phyloP scores from a whole-genome alignment of 2,329 filamentous ascomycete genomes.

The Spiromastix sp. region DNA sequence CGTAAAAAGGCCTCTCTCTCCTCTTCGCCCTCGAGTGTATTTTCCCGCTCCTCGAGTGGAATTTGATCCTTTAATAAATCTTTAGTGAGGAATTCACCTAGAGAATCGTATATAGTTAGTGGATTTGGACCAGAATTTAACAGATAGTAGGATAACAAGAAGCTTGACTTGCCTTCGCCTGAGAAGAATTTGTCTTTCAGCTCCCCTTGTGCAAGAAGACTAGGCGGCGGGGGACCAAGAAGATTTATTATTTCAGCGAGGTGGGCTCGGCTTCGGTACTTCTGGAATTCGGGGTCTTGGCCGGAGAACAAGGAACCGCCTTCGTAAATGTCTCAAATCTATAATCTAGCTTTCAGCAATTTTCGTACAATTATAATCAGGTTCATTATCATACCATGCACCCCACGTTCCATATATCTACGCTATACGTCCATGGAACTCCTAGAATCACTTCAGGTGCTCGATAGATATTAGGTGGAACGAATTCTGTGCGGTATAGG shows the following conservation, averaged over 20 bases:
- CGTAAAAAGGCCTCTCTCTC: constrained; percentile 22
- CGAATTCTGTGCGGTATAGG: constrained; percentile 16
- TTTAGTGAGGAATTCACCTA: constrained; percentile 19
- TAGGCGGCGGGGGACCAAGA: constrained; percentile 33
- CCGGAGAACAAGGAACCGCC: constrained; percentile 35
- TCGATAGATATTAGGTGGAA: constrained; percentile 25
- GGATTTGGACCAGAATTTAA: background rate
- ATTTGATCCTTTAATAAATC: constrained; percentile 13
- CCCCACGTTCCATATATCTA: constrained; percentile 45
- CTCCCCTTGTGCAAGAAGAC: constrained; percentile 24
- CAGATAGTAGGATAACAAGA: constrained; percentile 1
- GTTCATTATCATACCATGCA: constrained; percentile 34
- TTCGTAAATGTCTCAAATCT: constrained; percentile 44
- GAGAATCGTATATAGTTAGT: constrained; percentile 7
- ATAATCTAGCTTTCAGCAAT: constrained; percentile 6
- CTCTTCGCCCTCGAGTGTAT: constrained; percentile 20
- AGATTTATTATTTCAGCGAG: constrained; percentile 40
- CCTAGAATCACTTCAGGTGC: constrained; percentile 38
- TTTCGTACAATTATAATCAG: constrained; percentile 7
- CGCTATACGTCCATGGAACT: constrained; percentile 35
- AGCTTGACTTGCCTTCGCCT: constrained; percentile 19
- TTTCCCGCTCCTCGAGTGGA: constrained; percentile 30
- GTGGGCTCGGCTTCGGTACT: constrained; percentile 36
- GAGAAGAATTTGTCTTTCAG: constrained; percentile 31
- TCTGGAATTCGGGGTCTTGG: constrained; percentile 27